Conservation (phyloP, 2,329 filamentous ascomycete species). For the Trichophaea hybrida region DNA sequence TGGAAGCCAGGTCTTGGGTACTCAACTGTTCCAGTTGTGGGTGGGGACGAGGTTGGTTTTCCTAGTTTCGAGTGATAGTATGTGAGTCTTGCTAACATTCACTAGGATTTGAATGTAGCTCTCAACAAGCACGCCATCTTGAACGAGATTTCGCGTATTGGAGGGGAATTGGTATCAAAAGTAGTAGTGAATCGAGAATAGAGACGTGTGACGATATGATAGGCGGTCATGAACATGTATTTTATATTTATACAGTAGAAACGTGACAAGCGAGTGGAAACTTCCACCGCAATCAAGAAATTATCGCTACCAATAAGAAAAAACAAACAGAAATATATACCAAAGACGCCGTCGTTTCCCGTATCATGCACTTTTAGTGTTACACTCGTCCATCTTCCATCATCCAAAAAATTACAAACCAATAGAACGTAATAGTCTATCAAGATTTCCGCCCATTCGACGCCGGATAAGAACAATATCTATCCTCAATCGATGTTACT, state of each 20-base stretch:
- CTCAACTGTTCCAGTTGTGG: constrained; percentile 42
- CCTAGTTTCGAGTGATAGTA: too few relatives aligned
- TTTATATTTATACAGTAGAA: too few relatives aligned
- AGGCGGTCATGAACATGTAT: too few relatives aligned
- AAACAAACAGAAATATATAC: neutral
- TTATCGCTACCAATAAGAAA: neutral
- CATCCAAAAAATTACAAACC: neutral
- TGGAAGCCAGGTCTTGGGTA: constrained; percentile 61
- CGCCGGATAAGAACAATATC: constrained; percentile 55
- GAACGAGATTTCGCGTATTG: constrained; percentile 56
- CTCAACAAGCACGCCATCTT: constrained; percentile 55
- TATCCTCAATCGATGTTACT: constrained; percentile 89
- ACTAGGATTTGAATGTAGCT: constrained; percentile 33
- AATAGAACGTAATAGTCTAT: neutral
- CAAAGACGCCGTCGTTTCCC: constrained; percentile 1
- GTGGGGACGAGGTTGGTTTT: neutral
- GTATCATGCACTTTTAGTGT: neutral
- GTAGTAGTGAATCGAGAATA: neutral
- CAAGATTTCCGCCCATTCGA: constrained; percentile 3
- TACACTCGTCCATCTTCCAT: neutral
- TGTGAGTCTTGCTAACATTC: too few relatives aligned
- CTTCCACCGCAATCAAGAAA: neutral
- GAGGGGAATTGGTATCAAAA: constrained; percentile 41
- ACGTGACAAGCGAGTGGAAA: too few relatives aligned
- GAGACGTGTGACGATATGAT: too few relatives aligned